Base-by-base conservation (phyloP, 495 filamentous ascomycete genomes). In the Neurospora tetrasperma region DNA sequence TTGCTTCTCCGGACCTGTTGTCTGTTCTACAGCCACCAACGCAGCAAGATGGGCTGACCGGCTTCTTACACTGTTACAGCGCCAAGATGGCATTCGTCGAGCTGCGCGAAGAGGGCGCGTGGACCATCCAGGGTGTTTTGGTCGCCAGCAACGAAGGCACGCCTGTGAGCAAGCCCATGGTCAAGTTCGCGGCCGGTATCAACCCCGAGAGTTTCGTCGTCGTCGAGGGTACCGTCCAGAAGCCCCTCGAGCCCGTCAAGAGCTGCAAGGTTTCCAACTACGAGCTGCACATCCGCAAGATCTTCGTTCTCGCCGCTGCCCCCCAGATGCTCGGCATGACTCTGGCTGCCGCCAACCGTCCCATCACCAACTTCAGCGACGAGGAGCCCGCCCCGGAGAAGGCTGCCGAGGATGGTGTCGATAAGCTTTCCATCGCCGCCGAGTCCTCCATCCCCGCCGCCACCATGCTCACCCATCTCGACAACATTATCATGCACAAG, bases 11-110 rank as follows among this genome's bases (percentile, higher is more conserved):
- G 42, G 42, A n/a, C 31, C 70, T 31, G 70, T 54, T 31, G 31
- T 31, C 27, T 31, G 27, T 39, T 27, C 16, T 38, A 31, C 10
- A 27, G 70, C 14, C 27, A 12, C n/a, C 41, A 54, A n/a, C 11
- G 12, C 20, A 31, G 20, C 14, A 59, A 59, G 14, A 66, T 66
- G 54, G 54, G 54, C 54, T 66, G 54, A 66, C 54, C 31, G 54
- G 54, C 27, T 66, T 66, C 5, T 66, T 66, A 66, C 27, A 66
- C 54, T 35, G 54, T 38, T 38, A 66, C 54, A 66, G 93, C 75
- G 91, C 93, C 73, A 96, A 97, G 83, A 89, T 98, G 85, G 91
- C 89, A 71, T 98, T 98, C 84, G 87, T 98, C 78, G 93, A 96
- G 81, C 87, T 98, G 71, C 87, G 94, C 72, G 91, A 97, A 84